Conservation (phyloP, 352 stramenopile species). For the Globisporangium recalcitrans region DNA sequence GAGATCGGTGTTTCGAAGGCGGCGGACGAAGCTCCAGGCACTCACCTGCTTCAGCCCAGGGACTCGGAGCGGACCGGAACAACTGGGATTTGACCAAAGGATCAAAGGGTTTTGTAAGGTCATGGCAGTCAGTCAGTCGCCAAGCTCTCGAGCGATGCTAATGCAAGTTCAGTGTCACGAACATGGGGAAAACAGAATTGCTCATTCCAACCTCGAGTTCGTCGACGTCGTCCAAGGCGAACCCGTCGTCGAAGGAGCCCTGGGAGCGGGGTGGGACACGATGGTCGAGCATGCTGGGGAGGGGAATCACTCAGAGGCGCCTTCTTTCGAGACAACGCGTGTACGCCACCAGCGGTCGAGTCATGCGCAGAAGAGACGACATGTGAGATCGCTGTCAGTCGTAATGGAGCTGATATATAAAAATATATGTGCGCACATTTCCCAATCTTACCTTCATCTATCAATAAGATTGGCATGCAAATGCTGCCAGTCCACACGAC, state of each 20-base stretch:
- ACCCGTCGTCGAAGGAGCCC: not conserved
- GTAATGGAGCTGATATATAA: too few species aligned
- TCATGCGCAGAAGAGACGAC: too few species aligned
- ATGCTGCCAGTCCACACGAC: too few species aligned
- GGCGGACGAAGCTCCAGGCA: slow-evolving; percentile 5
- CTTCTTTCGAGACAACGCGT: not conserved
- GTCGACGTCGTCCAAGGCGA: slow-evolving; percentile 9
- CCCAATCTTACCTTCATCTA: too few species aligned
- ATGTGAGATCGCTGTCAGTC: too few species aligned
- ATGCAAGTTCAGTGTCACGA: not conserved
- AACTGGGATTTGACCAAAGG: not conserved
- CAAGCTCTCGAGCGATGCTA: not conserved
- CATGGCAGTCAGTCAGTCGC: not conserved
- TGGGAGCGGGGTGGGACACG: not conserved
- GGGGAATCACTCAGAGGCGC: not conserved
- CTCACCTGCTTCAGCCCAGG: slow-evolving; percentile 9
- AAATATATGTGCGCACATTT: too few species aligned
- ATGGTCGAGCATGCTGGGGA: not conserved
- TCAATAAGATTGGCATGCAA: too few species aligned
- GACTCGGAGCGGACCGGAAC: slow-evolving; percentile 9
- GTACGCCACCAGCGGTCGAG: not conserved
- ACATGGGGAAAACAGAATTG: not conserved
- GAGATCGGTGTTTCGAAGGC: not conserved
- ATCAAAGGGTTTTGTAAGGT: not conserved
- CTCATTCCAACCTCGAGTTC: slow-evolving; percentile 11